Conservation (phyloP, 2,329 filamentous ascomycete species). For the Aureobasidium musti region DNA sequence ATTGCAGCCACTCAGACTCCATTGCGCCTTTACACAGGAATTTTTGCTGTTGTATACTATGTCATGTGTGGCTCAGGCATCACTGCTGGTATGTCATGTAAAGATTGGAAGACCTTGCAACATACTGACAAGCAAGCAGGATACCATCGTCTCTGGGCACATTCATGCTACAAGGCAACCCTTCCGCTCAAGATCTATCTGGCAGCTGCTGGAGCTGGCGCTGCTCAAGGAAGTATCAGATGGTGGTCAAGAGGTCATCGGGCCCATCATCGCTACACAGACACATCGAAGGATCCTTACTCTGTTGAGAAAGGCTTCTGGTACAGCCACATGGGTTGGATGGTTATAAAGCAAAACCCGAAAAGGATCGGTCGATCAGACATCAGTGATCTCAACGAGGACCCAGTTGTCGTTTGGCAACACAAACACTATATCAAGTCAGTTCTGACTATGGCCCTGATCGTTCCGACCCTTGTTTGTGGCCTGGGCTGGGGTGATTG, state of each 20-base stretch:
- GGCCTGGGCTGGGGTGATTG: conserved; percentile 80
- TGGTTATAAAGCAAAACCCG: conserved; percentile 91
- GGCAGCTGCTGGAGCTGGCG: conserved; percentile 76
- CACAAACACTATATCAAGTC: conserved; percentile 83
- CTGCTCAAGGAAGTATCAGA: conserved; percentile 80
- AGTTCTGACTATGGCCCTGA: conserved; percentile 73
- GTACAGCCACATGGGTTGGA: conserved; percentile 86
- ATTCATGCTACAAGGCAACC: conserved; percentile 77
- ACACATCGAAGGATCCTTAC: conserved; percentile 90
- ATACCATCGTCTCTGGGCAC: conserved; percentile 83
- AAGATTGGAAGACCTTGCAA: too few species aligned
- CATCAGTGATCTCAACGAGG: conserved; percentile 84
- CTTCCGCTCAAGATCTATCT: conserved; percentile 78
- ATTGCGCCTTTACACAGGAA: conserved; percentile 67
- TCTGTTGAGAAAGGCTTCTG: conserved; percentile 84
- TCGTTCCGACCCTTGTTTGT: conserved; percentile 73
- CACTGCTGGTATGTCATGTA: conserved; percentile 42
- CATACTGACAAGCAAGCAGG: conserved; percentile 44
- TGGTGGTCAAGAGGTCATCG: conserved; percentile 90
- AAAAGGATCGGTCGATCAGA: conserved; percentile 86
- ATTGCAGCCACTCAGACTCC: conserved; percentile 78
- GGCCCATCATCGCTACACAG: conserved; percentile 87
- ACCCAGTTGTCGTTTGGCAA: conserved; percentile 82
- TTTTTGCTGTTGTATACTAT: conserved; percentile 77
- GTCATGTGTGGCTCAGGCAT: conserved; percentile 64